Conservation (phyloP, 169 alveolate genomes). For the Babesia gibsoni region DNA sequence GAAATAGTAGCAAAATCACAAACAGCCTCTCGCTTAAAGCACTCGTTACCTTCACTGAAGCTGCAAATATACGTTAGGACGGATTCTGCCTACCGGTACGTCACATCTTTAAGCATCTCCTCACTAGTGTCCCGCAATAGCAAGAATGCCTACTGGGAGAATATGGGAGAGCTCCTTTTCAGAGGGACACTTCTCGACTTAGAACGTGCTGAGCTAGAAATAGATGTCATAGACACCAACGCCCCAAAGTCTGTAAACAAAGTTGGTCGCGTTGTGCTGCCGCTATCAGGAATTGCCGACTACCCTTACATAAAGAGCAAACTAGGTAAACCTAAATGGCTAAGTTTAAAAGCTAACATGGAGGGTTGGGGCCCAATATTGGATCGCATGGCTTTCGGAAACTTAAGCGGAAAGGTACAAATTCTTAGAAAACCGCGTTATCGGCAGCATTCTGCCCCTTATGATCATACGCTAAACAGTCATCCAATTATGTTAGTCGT, state of each 20-base stretch:
- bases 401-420: conserved; percentile 60
- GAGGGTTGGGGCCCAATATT: conserved; percentile 71
- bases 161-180: conserved; percentile 74
- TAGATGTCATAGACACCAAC: conserved; percentile 68
- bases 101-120: conserved; percentile 11
- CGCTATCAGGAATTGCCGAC: conserved; percentile 68
- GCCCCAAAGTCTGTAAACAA: conserved; percentile 67
- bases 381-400: conserved; percentile 65
- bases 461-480: conserved; percentile 23
- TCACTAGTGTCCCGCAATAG: conserved; percentile 37
- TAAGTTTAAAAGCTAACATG: conserved; percentile 61
- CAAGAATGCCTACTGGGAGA: conserved; percentile 73
- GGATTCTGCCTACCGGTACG: conserved; percentile 14
- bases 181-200: conserved; percentile 80
- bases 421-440: conserved; percentile 66
- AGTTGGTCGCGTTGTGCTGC: conserved; percentile 64
- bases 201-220: conserved; percentile 71
- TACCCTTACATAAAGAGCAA: conserved; percentile 65
- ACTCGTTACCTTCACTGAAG: conserved; percentile 34
- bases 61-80: conserved; percentile 31
- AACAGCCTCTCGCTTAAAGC: not conserved
- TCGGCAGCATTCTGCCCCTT: conserved; percentile 51
- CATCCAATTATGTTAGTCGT: conserved; percentile 56
- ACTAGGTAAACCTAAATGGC: conserved; percentile 65
- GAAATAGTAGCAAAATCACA: conserved; percentile 5